Percentiles rank a stretch among this genome's conserved stretches.
Evolutionary conservation across 768 basidiomycete genomes (phyloP).

Genomic region (Leccinum ochraceum): DNA sequence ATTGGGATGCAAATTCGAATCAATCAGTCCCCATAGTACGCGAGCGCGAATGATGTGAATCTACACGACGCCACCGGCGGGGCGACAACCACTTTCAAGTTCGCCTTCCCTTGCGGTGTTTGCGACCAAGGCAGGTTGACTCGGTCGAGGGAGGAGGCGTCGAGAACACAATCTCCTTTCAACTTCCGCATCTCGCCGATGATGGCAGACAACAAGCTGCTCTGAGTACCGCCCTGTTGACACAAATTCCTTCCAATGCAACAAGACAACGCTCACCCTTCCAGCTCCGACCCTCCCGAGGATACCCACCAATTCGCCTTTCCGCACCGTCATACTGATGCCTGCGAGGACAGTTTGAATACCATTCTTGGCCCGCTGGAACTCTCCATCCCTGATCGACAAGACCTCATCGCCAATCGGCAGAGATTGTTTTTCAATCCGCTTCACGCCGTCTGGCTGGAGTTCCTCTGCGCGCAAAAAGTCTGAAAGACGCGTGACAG

Average conservation of each 20-base stretch:
- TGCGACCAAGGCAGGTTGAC: too few relatives aligned
- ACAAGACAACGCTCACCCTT: slow-evolving; percentile 52
- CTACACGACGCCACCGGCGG: too few relatives aligned
- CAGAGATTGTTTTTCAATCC: slow-evolving; percentile 45
- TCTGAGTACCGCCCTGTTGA: slow-evolving; percentile 38
- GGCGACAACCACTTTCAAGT: too few relatives aligned
- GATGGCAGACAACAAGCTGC: slow-evolving; percentile 74
- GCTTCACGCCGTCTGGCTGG: slow-evolving; percentile 70
- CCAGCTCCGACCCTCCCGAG: slow-evolving; percentile 91
- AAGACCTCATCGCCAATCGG: slow-evolving; percentile 68
- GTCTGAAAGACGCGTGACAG: slow-evolving; percentile 70
- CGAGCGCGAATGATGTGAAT: too few relatives aligned
- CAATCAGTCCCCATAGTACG: too few relatives aligned
- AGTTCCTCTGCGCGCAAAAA: slow-evolving; percentile 83
- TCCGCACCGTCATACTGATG: slow-evolving; percentile 71
- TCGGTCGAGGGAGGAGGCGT: too few relatives aligned
- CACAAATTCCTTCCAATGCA: not conserved
- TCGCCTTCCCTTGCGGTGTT: too few relatives aligned
- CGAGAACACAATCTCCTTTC: slow-evolving; percentile 62
- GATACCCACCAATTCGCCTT: slow-evolving; percentile 83
- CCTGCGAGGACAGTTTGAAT: slow-evolving; percentile 69
- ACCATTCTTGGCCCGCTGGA: slow-evolving; percentile 67
- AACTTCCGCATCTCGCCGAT: slow-evolving; percentile 83
- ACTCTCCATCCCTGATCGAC: slow-evolving; percentile 74
- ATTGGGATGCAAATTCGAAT: too few relatives aligned